Conservation (phyloP, 2,329 filamentous ascomycete genomes). For the Byssothecium circinans region DNA sequence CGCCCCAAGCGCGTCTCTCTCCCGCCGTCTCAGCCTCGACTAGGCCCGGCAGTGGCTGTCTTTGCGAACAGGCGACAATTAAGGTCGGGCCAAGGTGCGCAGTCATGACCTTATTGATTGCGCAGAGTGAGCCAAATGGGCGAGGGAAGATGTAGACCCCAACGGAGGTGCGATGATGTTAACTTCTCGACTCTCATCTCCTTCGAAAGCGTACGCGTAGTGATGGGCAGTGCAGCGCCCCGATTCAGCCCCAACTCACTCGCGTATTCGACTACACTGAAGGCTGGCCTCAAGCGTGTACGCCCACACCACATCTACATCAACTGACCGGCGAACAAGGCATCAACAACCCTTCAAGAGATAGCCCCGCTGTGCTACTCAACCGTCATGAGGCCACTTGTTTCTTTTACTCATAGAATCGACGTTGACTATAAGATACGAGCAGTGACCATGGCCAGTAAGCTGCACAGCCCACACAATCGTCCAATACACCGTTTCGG, state of each 20-base stretch:
- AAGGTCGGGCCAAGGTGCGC: neutral
- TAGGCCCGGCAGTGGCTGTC: neutral
- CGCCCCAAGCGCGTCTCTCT: neutral
- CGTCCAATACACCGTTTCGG: neutral
- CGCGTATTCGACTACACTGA: neutral
- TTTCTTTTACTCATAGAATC: neutral
- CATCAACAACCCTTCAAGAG: neutral
- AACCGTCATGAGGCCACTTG: neutral
- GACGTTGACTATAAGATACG: too few species aligned
- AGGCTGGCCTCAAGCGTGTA: neutral
- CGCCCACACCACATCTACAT: neutral
- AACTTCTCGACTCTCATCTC: neutral
- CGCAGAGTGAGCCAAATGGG: too few species aligned
- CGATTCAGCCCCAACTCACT: neutral
- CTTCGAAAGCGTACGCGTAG: neutral
- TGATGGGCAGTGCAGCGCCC: neutral
- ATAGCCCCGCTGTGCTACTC: neutral
- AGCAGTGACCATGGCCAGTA: neutral
- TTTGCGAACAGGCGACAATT: neutral
- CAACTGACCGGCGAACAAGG: neutral
- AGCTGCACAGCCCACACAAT: neutral
- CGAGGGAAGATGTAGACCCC: neutral
- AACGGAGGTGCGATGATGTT: neutral
- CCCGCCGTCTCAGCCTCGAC: neutral
- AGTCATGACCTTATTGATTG: neutral